Percentiles rank a stretch among this genome's conserved stretches.
Evolutionary conservation across 2,329 filamentous ascomycete species (phyloP).

Genomic region (Trichoderma aggressivum): DNA sequence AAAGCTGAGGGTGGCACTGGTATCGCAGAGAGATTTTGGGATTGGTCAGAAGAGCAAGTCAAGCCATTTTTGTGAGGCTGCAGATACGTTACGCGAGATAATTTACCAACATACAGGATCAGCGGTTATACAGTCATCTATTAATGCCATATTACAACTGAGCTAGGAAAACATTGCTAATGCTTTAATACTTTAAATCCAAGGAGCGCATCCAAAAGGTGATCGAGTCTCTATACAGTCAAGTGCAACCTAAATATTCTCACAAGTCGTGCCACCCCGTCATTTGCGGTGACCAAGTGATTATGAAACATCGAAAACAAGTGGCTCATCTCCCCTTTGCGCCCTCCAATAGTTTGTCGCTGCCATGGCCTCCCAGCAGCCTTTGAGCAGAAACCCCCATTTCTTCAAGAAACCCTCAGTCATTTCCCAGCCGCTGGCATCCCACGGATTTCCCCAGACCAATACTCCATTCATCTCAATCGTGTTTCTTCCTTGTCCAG

Average conservation of each 20-base stretch:
- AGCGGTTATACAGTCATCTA: background rate
- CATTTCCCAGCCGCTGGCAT: background rate
- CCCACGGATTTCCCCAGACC: background rate
- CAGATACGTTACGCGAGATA: background rate
- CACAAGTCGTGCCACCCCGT: background rate
- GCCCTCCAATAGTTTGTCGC: background rate
- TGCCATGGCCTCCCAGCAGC: background rate
- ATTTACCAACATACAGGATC: background rate
- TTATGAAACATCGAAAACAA: background rate
- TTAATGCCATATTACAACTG: background rate
- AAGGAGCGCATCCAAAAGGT: background rate
- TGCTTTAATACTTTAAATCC: background rate
- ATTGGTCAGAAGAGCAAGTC: background rate
- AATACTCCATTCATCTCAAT: background rate
- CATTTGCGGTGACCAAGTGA: background rate
- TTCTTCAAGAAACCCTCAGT: background rate
- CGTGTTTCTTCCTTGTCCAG: background rate
- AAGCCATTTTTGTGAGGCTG: background rate
- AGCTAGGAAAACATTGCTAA: background rate
- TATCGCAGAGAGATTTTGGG: background rate
- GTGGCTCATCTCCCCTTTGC: background rate
- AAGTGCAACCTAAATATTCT: too few species aligned
- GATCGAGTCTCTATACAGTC: background rate
- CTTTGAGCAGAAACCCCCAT: background rate
- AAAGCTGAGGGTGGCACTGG: background rate